Evolutionary conservation across 805 yeast genomes (phyloP).

Genomic region (Myxozyma mucilagina): DNA sequence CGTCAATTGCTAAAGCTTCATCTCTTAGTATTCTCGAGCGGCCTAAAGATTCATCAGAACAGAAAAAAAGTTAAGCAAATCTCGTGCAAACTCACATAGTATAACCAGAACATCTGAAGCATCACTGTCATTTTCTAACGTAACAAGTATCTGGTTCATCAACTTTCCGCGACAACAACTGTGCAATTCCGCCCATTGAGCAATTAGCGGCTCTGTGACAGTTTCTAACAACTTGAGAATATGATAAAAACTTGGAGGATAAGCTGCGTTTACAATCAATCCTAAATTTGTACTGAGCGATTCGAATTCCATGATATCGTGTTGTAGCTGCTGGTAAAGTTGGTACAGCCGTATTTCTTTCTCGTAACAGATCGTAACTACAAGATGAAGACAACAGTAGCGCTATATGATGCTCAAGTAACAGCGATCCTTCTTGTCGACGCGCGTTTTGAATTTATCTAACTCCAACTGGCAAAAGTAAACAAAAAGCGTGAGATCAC

Average conservation of each 20-base stretch:
- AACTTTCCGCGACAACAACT: not conserved
- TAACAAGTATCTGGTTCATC: not conserved
- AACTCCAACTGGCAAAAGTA: not conserved
- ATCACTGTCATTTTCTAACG: not conserved
- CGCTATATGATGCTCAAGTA: too few species aligned
- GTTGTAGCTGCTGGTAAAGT: not conserved
- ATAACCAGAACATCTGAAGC: not conserved
- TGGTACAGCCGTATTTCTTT: too few species aligned
- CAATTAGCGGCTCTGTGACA: not conserved
- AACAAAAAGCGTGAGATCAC: not conserved
- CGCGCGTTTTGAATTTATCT: too few species aligned
- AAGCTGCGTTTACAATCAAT: not conserved
- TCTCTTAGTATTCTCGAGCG: too few species aligned
- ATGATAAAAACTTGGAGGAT: not conserved
- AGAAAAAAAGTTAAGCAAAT: too few species aligned
- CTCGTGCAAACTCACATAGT: not conserved
- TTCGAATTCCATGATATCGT: not conserved
- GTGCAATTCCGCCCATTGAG: conserved; percentile 7
- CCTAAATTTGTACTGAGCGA: not conserved
- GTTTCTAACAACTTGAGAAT: not conserved
- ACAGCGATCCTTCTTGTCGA: too few species aligned
- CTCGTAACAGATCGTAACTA: too few species aligned
- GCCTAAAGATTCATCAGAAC: too few species aligned
- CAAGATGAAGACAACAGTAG: too few species aligned
- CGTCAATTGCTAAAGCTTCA: too few species aligned